phyloP scores from a whole-genome alignment of 805 yeast genomes.

The Wickerhamia fluorescens region DNA sequence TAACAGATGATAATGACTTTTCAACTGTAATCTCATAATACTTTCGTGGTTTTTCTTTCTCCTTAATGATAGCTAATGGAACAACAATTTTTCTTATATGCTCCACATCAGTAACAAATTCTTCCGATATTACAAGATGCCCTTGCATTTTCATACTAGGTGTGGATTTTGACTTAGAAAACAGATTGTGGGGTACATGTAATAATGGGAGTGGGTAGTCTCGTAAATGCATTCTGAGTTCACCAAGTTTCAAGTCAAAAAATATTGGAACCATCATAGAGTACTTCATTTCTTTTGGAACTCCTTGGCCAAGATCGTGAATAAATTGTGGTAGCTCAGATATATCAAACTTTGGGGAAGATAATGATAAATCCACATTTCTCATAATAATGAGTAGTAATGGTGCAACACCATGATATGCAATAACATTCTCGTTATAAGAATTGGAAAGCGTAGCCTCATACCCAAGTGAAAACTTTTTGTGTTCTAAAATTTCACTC shows the following conservation, averaged over 20 bases:
- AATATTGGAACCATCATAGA: conserved; percentile 62
- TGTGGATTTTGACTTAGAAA: conserved; percentile 6
- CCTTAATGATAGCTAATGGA: conserved; percentile 50
- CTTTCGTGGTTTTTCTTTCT: conserved; percentile 9
- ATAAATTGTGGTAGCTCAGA: conserved; percentile 52
- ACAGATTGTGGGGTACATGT: conserved; percentile 50
- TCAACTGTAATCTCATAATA: conserved; percentile 58
- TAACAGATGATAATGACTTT: conserved; percentile 70
- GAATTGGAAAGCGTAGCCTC: conserved; percentile 15
- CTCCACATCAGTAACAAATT: conserved; percentile 40
- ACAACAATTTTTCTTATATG: conserved; percentile 56
- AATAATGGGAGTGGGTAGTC: conserved; percentile 85
- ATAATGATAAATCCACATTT: conserved; percentile 17
- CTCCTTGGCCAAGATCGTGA: conserved; percentile 71
- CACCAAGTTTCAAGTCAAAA: conserved; percentile 50
- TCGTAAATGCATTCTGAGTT: conserved; percentile 62
- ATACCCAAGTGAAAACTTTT: conserved; percentile 27
- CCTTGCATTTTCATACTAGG: conserved; percentile 42
- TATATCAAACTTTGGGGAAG: conserved; percentile 21
- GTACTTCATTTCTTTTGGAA: conserved; percentile 64
- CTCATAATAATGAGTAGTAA: conserved; percentile 25
- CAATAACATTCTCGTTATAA: conserved; percentile 19
- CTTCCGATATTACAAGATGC: conserved; percentile 64
- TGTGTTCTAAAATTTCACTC: conserved; percentile 31
- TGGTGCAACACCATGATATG: conserved; percentile 30